Percentiles rank a stretch among this genome's conserved stretches.
phyloP scores from a whole-genome alignment of 1,284 basidiomycete species.

The Ustilago vetiveriae region DNA sequence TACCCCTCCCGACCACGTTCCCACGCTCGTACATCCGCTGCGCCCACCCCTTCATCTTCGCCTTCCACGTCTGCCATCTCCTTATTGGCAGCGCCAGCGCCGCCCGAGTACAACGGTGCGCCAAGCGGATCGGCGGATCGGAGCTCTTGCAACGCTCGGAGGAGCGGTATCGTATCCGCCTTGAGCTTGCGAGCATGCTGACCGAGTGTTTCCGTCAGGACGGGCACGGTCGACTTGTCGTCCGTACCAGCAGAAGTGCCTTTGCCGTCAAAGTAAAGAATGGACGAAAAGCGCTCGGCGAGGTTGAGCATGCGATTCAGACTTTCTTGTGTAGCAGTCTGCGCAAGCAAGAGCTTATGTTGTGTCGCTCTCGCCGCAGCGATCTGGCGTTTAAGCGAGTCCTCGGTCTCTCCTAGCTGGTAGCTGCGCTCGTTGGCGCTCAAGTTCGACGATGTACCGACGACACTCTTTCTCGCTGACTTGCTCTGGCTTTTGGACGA shows the following conservation, averaged over 20 bases:
- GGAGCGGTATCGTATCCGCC: conserved; percentile 37
- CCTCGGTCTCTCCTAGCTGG: conserved; percentile 45
- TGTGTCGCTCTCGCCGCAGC: conserved; percentile 41
- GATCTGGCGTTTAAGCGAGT: conserved; percentile 46
- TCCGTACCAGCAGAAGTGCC: not conserved
- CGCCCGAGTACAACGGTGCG: conserved; percentile 29
- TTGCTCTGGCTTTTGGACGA: conserved; percentile 2
- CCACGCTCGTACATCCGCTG: conserved; percentile 40
- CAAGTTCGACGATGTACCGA: conserved; percentile 4
- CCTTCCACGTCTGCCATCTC: conserved; percentile 5
- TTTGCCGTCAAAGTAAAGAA: conserved; percentile 14
- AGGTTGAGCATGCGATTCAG: conserved; percentile 30
- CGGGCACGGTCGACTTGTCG: conserved; percentile 3
- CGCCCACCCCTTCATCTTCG: conserved; percentile 14
- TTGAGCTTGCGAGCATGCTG: conserved; percentile 47
- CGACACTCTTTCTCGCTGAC: conserved; percentile 17
- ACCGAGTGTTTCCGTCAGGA: conserved; percentile 25
- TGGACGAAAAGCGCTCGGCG: conserved; percentile 26
- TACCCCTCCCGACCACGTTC: conserved; percentile 56
- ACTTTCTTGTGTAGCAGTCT: conserved; percentile 22
- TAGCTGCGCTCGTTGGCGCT: conserved; percentile 46
- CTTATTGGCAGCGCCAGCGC: not conserved
- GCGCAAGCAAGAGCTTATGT: conserved; percentile 40
- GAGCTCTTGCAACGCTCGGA: conserved; percentile 45
- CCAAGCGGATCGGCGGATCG: conserved; percentile 50